phyloP scores from a whole-genome alignment of 2,329 filamentous ascomycete species.

The Fusarium sp. region DNA sequence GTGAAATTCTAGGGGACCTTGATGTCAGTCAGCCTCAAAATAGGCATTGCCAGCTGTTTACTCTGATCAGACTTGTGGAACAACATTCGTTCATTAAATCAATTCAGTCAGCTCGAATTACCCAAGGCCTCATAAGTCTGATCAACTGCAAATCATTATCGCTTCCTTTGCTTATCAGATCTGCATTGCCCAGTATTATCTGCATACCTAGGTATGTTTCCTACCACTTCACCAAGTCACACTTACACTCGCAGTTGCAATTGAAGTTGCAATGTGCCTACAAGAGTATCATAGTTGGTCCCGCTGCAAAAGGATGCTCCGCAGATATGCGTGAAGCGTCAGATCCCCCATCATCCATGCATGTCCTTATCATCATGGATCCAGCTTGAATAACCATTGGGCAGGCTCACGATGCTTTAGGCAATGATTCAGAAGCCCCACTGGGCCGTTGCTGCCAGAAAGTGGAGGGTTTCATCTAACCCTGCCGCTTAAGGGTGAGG shows the following conservation, averaged over 20 bases:
- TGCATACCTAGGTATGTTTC: slow-evolving; percentile 7
- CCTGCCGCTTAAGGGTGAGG: slow-evolving; percentile 9
- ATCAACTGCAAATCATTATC: neutral
- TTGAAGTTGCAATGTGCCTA: slow-evolving; percentile 6
- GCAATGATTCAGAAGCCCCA: slow-evolving; percentile 11
- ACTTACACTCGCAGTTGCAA: slow-evolving; percentile 6
- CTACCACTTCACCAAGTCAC: neutral
- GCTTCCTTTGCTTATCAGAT: slow-evolving; percentile 14
- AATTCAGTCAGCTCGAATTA: neutral
- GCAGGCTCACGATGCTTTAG: slow-evolving; percentile 17
- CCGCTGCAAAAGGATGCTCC: slow-evolving; percentile 36
- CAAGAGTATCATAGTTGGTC: slow-evolving; percentile 21
- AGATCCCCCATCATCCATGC: slow-evolving; percentile 43
- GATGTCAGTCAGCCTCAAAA: slow-evolving; percentile 18
- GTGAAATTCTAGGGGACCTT: slow-evolving; percentile 10
- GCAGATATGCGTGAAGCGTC: slow-evolving; percentile 36
- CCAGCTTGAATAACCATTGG: slow-evolving; percentile 26
- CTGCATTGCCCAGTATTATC: slow-evolving; percentile 9
- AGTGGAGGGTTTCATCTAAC: slow-evolving; percentile 19
- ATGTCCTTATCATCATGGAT: slow-evolving; percentile 41
- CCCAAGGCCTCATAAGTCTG: no score
- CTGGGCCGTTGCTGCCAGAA: slow-evolving; percentile 13
- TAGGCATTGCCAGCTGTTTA: neutral
- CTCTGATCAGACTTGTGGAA: neutral
- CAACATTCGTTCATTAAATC: neutral